Conservation (phyloP, 1,284 basidiomycete species). For the Lignosus rhinocerotis region DNA sequence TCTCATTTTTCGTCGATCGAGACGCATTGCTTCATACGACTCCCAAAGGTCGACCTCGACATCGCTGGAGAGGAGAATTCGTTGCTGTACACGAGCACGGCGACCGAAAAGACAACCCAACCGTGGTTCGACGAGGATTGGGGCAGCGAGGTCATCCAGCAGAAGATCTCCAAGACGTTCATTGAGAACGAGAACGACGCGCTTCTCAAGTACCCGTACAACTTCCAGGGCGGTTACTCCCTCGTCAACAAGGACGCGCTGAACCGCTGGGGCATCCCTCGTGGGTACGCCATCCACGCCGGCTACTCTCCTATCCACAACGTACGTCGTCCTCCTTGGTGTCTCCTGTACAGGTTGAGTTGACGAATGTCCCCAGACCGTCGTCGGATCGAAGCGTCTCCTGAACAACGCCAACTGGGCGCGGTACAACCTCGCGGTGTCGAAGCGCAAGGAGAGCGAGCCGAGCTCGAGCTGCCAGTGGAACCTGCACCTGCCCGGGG, state of each 20-base stretch:
- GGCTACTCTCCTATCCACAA: conserved; percentile 54
- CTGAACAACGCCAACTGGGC: conserved; percentile 67
- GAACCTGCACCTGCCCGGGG: conserved; percentile 63
- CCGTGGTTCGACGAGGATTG: conserved; percentile 67
- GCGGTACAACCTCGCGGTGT: conserved; percentile 61
- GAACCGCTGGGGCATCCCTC: conserved; percentile 57
- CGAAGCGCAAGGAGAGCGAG: conserved; percentile 59
- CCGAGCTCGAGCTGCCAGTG: conserved; percentile 55
- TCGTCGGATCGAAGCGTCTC: conserved; percentile 57
- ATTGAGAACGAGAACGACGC: conserved; percentile 61
- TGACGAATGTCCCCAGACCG: conserved; percentile 40
- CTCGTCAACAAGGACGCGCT: conserved; percentile 59
- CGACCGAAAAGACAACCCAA: conserved; percentile 47
- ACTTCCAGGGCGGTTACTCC: conserved; percentile 56
- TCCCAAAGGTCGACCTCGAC: conserved; percentile 52
- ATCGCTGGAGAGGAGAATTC: conserved; percentile 60
- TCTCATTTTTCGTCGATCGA: background rate
- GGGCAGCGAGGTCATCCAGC: conserved; percentile 54
- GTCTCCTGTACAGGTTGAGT: too few relatives aligned
- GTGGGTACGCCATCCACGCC: conserved; percentile 59
- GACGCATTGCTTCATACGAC: background rate
- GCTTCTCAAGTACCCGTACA: conserved; percentile 50
- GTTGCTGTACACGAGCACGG: conserved; percentile 50
- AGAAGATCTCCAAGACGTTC: conserved; percentile 49
- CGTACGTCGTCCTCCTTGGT: conserved; percentile 33